A percentile compares a stretch with the other conserved stretches of the same genome.
phyloP scores from a whole-genome alignment of 1,284 basidiomycete genomes.

The Boletus coffeatus region DNA sequence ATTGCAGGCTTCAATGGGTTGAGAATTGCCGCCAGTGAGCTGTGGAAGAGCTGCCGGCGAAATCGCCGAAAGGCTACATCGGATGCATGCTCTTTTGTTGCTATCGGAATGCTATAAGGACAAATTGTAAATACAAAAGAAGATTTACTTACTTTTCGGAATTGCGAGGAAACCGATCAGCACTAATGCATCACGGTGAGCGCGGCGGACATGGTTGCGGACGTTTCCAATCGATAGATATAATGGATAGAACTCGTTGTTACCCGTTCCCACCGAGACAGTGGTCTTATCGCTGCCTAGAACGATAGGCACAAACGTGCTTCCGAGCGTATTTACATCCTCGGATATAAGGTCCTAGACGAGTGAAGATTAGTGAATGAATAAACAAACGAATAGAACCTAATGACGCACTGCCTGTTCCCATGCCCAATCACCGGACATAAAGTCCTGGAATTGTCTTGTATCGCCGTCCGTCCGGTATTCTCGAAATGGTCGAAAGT shows the following conservation, averaged over 20 bases:
- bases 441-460: conserved; percentile 27
- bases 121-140: not conserved
- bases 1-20: no score
- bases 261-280: conserved; percentile 25
- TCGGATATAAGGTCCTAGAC: conserved; percentile 13
- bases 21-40: not conserved
- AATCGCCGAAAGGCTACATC: not conserved
- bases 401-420: conserved; percentile 25
- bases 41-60: not conserved
- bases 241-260: not conserved
- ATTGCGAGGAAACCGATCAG: not conserved
- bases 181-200: not conserved
- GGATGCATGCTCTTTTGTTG: not conserved
- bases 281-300: conserved; percentile 35
- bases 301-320: conserved; percentile 31
- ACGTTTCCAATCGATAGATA: not conserved
- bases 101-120: not conserved
- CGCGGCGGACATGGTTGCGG: not conserved
- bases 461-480: conserved; percentile 10
- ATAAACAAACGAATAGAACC: not conserved
- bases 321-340: conserved; percentile 24
- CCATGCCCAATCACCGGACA: not conserved
- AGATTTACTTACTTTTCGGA: not conserved
- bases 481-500: conserved; percentile 26
- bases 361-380: not conserved